These are phyloP conservation scores for Kondoa subrosea DNA, from an alignment of 768 basidiomycete species.

Conservation along the genomic window DNA sequence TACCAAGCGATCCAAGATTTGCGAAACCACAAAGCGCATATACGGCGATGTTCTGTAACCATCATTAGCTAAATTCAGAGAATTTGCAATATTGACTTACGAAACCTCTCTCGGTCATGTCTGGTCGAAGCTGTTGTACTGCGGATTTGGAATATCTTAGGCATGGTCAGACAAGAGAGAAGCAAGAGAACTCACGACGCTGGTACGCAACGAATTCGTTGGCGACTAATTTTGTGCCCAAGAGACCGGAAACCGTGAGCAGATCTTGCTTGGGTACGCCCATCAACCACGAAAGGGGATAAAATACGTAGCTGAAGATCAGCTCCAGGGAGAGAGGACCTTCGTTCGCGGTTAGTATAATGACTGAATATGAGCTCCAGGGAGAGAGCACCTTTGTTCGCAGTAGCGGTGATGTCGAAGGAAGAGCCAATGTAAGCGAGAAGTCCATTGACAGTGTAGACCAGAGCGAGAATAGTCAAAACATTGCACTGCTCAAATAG, in stretches of 20 bases:
- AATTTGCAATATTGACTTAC: too few relatives aligned
- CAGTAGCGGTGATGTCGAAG: slow-evolving; percentile 32
- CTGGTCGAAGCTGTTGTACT: too few relatives aligned
- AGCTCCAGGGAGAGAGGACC: slow-evolving; percentile 19
- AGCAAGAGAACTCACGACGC: too few relatives aligned
- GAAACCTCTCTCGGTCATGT: too few relatives aligned
- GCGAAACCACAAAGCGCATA: slow-evolving; percentile 86
- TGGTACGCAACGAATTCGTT: slow-evolving; percentile 71
- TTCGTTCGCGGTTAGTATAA: slow-evolving; percentile 48
- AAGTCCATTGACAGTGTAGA: slow-evolving; percentile 64
- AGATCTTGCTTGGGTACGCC: slow-evolving; percentile 33
- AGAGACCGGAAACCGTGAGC: slow-evolving; percentile 56
- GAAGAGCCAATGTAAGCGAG: slow-evolving; percentile 42
- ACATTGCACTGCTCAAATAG: slow-evolving; percentile 44
- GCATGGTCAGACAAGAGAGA: too few relatives aligned
- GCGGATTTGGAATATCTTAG: too few relatives aligned
- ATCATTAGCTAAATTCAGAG: too few relatives aligned
- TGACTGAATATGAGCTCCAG: slow-evolving; percentile 6
- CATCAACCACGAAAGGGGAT: slow-evolving; percentile 67
- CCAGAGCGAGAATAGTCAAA: slow-evolving; percentile 63
- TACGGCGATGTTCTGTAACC: slow-evolving; percentile 62
- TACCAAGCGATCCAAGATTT: slow-evolving; percentile 49
- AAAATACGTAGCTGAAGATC: slow-evolving; percentile 54
- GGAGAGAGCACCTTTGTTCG: slow-evolving; percentile 70
- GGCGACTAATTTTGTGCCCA: slow-evolving; percentile 50